Evolutionary conservation across 177 flowering plant genomes (phyloP), one percentile per base, ranked within the genome.

Genomic region (Vitis hybrid): DNA sequence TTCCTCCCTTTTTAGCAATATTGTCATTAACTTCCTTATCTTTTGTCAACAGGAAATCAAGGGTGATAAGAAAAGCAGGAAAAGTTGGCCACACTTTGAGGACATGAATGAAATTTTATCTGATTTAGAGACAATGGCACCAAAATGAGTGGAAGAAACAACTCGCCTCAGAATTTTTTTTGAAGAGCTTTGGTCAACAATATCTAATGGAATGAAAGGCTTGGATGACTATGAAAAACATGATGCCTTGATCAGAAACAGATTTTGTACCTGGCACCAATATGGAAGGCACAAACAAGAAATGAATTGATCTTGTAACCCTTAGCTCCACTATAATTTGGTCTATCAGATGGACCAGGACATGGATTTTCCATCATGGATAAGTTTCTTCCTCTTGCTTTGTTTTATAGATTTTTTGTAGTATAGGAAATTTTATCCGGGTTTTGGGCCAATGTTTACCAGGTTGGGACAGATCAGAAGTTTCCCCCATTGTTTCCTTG

Each of bases 21-120:
- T 17, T 49, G 49, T 26, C 30, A 26, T 26, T 26, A 56, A 19
- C 3, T 51, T 34, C 32, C 45, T 60, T 63, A 60, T 9, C 9
- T 72, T 17, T 51, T 67, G 60, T 26, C 18, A 65, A 64, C 91
- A 93, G 99, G 99, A 91, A 78, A 74, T 72, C 77, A 85, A 74
- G 78, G 76, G 65, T 57, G 94, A 80, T 30, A 65, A 63, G 71
- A 76, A 78, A 66, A 76, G 70, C 80, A 80, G 52, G 71, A 80
- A 79, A n/a, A 76, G 73, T 64, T 95, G 99, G 99, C 90, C 89
- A 18, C 88, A 89, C 76, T 91, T 78, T 58, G 86, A 86, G 49
- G 92, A 91, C 21, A 76, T 95, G 89, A 66, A 87, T 48, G 70
- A 72, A 39, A 78, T 87, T 58, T 65, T 94, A 52, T 82, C 85